Conservation (phyloP, 2,329 filamentous ascomycete genomes). For the Arthroderma sp. region DNA sequence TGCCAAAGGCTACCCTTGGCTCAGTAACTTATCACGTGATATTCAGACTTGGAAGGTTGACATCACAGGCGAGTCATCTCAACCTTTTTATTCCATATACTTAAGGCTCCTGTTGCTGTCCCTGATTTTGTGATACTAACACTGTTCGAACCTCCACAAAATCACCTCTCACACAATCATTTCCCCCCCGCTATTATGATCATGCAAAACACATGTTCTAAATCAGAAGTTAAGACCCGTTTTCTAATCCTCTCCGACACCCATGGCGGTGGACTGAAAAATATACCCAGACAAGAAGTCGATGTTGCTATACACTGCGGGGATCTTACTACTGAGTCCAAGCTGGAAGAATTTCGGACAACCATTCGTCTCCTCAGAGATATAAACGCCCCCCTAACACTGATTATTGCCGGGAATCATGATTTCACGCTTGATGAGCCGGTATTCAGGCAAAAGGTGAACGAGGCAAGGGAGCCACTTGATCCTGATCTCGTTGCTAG, state of each 20-base stretch:
- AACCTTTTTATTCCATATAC: too few species aligned
- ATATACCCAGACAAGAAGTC: conserved; percentile 19
- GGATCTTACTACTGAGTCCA: conserved; percentile 36
- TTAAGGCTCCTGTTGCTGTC: too few species aligned
- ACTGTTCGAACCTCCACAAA: too few species aligned
- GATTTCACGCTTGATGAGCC: conserved; percentile 33
- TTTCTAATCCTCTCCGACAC: conserved; percentile 38
- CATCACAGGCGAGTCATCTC: too few species aligned
- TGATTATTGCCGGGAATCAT: conserved; percentile 45
- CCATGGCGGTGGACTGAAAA: conserved; percentile 20
- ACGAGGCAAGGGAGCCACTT: conserved; percentile 15
- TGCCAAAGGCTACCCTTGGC: too few species aligned
- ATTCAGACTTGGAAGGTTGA: too few species aligned
- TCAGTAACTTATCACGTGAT: too few species aligned
- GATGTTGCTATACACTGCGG: conserved; percentile 44
- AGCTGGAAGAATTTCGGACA: conserved; percentile 27
- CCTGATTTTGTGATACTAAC: too few species aligned
- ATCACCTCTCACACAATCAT: too few species aligned
- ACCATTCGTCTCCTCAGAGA: conserved; percentile 32
- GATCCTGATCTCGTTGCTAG: conserved; percentile 18
- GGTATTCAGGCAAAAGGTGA: conserved; percentile 24
- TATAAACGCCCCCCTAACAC: conserved; percentile 38
- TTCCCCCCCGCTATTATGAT: too few species aligned
- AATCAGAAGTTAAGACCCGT: conserved; percentile 16
- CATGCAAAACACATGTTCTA: too few species aligned